phyloP scores from a whole-genome alignment of 176 grass and related monocot species.

The Triticum dicoccoides region DNA sequence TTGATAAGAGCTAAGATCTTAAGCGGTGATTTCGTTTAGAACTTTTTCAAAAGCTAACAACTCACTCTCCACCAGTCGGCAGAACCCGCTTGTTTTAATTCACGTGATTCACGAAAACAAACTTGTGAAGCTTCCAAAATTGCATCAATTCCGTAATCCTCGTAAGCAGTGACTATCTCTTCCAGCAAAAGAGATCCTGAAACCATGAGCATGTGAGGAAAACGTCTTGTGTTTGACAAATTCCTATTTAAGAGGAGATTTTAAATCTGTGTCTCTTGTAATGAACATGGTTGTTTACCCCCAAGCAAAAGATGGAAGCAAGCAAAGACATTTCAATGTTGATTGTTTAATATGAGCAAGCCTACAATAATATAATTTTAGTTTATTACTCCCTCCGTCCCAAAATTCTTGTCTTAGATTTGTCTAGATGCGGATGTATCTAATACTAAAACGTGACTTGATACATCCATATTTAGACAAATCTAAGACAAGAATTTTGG shows the following conservation, averaged over 20 bases:
- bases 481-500: too few relatives aligned
- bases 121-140: constrained; percentile 67
- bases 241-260: not conserved
- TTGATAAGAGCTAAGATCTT: not conserved
- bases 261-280: not conserved
- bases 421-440: too few relatives aligned
- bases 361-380: not conserved
- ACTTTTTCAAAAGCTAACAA: constrained; percentile 12
- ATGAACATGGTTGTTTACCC: not conserved
- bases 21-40: not conserved
- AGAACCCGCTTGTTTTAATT: constrained; percentile 77
- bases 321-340: not conserved
- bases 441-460: too few relatives aligned
- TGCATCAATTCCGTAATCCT: constrained; percentile 65
- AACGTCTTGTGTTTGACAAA: not conserved
- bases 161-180: constrained; percentile 78
- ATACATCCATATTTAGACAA: too few relatives aligned
- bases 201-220: constrained; percentile 27
- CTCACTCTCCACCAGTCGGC: constrained; percentile 93
- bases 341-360: constrained; percentile 6
- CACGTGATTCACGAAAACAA: constrained; percentile 66
- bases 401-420: too few relatives aligned
- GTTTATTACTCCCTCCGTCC: not conserved
- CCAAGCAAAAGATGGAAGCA: not conserved
- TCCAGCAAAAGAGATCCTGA: constrained; percentile 87